phyloP scores from a whole-genome alignment of 805 yeast species.

The Zygosaccharomyces rouxii region DNA sequence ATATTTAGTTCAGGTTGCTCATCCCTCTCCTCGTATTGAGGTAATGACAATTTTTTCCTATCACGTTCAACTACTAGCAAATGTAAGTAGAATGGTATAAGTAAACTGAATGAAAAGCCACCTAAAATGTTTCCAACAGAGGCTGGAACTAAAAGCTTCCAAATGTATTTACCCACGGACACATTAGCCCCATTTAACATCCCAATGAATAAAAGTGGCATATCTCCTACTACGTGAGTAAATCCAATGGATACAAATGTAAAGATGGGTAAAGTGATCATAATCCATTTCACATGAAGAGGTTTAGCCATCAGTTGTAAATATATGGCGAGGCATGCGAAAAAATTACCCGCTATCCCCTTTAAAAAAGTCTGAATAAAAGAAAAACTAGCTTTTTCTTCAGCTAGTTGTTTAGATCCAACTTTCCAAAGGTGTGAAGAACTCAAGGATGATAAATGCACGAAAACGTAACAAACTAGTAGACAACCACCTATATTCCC shows the following conservation, averaged over 20 bases:
- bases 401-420: slow-evolving; percentile 47
- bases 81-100: slow-evolving; percentile 71
- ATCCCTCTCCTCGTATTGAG: slow-evolving; percentile 65
- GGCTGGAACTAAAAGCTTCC: slow-evolving; percentile 71
- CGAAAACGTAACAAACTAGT: slow-evolving; percentile 61
- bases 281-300: slow-evolving; percentile 62
- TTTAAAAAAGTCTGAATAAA: slow-evolving; percentile 65
- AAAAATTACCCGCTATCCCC: slow-evolving; percentile 73
- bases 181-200: slow-evolving; percentile 61
- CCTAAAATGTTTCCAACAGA: slow-evolving; percentile 74
- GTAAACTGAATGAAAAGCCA: slow-evolving; percentile 62
- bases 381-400: slow-evolving; percentile 41
- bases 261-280: slow-evolving; percentile 65
- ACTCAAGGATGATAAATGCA: slow-evolving; percentile 52
- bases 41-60: slow-evolving; percentile 55
- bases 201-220: slow-evolving; percentile 64
- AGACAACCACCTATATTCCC: slow-evolving; percentile 61
- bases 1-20: slow-evolving; percentile 74
- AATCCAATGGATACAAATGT: slow-evolving; percentile 77
- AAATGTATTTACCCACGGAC: slow-evolving; percentile 58
- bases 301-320: slow-evolving; percentile 77
- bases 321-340: slow-evolving; percentile 70
- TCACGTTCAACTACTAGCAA: slow-evolving; percentile 69
- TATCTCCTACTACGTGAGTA: slow-evolving; percentile 79
- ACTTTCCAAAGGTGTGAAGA: slow-evolving; percentile 38